phyloP scores from a whole-genome alignment of 2,329 filamentous ascomycete species.

The Colletotrichum musicola region DNA sequence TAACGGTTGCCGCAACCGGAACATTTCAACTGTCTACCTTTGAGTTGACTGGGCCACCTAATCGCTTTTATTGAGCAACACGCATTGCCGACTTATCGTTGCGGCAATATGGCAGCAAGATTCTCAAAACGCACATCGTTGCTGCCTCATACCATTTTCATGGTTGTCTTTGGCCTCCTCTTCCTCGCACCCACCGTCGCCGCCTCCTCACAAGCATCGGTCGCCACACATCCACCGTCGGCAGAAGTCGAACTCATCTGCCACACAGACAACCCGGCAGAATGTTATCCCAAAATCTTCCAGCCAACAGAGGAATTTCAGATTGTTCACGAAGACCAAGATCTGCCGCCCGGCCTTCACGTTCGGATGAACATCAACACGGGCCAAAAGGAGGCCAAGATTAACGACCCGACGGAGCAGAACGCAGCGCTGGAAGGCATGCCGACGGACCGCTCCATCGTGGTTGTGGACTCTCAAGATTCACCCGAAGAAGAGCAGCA shows the following conservation, averaged over 20 bases:
- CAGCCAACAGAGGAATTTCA: conserved; percentile 75
- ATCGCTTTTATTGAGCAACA: not conserved
- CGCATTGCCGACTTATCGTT: not conserved
- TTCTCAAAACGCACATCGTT: not conserved
- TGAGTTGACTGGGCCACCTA: not conserved
- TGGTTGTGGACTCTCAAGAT: conserved; percentile 66
- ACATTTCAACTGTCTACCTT: not conserved
- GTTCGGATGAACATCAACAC: conserved; percentile 75
- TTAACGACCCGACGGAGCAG: conserved; percentile 70
- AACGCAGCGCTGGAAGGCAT: conserved; percentile 62
- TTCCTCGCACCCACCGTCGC: conserved; percentile 18
- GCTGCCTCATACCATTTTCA: conserved; percentile 20
- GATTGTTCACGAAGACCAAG: conserved; percentile 72
- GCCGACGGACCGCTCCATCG: conserved; percentile 64
- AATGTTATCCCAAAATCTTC: conserved; percentile 77
- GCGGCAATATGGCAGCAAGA: conserved; percentile 21
- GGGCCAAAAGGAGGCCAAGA: conserved; percentile 74
- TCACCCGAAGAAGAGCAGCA: conserved; percentile 46
- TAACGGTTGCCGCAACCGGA: not conserved
- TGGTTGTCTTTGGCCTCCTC: conserved; percentile 30
- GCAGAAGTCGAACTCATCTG: conserved; percentile 72
- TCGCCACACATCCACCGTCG: conserved; percentile 44
- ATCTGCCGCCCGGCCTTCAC: conserved; percentile 74
- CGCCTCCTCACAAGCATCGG: conserved; percentile 28
- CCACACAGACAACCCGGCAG: conserved; percentile 68